These are phyloP conservation scores for Earliella scabrosa DNA, from an alignment of 1,284 basidiomycete species.

Conservation along the genomic window DNA sequence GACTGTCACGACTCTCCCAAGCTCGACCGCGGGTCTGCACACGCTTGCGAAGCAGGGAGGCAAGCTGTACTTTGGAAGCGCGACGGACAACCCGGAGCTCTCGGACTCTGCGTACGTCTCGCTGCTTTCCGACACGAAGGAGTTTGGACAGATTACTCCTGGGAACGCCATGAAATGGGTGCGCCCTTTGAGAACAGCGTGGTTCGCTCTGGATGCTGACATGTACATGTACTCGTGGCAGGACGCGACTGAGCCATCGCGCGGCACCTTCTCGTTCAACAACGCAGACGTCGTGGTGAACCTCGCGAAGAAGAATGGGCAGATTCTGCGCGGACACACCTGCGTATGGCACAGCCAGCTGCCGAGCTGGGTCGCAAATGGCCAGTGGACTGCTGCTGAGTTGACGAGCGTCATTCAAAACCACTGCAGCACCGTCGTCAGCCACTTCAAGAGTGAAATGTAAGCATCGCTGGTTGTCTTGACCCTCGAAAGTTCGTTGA, in stretches of 20 bases:
- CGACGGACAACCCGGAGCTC: constrained; percentile 61
- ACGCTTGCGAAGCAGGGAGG: constrained; percentile 50
- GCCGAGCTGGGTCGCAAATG: constrained; percentile 52
- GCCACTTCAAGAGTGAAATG: constrained; percentile 55
- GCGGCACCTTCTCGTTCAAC: constrained; percentile 50
- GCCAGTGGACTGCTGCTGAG: constrained; percentile 46
- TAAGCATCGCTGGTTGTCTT: constrained; percentile 31
- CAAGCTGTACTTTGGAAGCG: constrained; percentile 63
- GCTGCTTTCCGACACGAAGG: constrained; percentile 44
- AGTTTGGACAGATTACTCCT: constrained; percentile 57
- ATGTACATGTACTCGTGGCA: constrained; percentile 27
- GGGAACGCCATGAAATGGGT: constrained; percentile 66
- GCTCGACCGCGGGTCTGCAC: constrained; percentile 35
- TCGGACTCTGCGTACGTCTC: constrained; percentile 48
- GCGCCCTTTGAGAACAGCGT: constrained; percentile 4
- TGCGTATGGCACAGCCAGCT: constrained; percentile 64
- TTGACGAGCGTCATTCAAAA: constrained; percentile 49
- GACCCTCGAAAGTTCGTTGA: not conserved
- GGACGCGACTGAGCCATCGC: constrained; percentile 57
- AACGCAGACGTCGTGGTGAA: constrained; percentile 49
- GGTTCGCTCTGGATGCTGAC: not conserved
- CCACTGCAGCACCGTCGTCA: constrained; percentile 51
- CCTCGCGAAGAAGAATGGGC: constrained; percentile 49
- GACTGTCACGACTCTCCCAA: constrained; percentile 2
- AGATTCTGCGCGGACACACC: constrained; percentile 47